These are phyloP conservation scores for Aspergillus funiculosus DNA, from an alignment of 495 filamentous ascomycete genomes.

Conservation along the genomic window DNA sequence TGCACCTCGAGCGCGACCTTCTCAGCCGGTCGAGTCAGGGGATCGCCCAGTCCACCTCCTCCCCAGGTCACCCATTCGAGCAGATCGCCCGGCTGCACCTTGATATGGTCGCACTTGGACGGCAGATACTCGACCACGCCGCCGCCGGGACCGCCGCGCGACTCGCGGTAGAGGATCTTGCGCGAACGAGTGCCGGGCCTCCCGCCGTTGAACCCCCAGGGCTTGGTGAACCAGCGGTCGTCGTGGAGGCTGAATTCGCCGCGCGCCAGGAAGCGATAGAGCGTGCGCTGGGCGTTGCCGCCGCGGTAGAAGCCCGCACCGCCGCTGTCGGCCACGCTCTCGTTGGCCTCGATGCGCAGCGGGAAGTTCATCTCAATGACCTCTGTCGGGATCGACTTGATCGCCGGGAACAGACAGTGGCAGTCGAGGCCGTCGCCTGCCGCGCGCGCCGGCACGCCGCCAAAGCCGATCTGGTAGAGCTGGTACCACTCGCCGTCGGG, in stretches of 20 bases:
- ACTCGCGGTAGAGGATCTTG: constrained; percentile 36
- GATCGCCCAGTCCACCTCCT: constrained; percentile 47
- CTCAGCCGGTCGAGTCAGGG: constrained; percentile 39
- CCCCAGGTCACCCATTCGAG: constrained; percentile 51
- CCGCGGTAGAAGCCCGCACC: constrained; percentile 44
- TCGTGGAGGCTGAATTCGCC: constrained; percentile 47
- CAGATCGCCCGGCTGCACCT: constrained; percentile 42
- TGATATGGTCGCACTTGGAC: constrained; percentile 46
- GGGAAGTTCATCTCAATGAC: constrained; percentile 48
- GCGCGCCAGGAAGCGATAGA: constrained; percentile 42
- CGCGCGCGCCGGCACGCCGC: constrained; percentile 44
- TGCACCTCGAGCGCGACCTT: constrained; percentile 44
- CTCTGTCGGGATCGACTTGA: constrained; percentile 48
- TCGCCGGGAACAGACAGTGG: constrained; percentile 48
- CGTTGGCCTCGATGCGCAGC: constrained; percentile 44
- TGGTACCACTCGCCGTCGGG: constrained; percentile 47
- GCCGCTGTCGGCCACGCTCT: constrained; percentile 45
- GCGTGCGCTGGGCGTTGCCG: constrained; percentile 44
- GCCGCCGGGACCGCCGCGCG: constrained; percentile 24
- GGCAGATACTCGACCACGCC: constrained; percentile 27
- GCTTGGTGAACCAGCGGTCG: constrained; percentile 49
- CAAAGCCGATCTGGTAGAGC: constrained; percentile 49
- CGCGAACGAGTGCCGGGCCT: constrained; percentile 40
- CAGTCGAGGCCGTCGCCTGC: constrained; percentile 48
- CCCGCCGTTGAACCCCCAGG: constrained; percentile 45